Evolutionary conservation across 2,329 filamentous ascomycete species (phyloP).

Genomic region (Pestalotiopsis sp.): DNA sequence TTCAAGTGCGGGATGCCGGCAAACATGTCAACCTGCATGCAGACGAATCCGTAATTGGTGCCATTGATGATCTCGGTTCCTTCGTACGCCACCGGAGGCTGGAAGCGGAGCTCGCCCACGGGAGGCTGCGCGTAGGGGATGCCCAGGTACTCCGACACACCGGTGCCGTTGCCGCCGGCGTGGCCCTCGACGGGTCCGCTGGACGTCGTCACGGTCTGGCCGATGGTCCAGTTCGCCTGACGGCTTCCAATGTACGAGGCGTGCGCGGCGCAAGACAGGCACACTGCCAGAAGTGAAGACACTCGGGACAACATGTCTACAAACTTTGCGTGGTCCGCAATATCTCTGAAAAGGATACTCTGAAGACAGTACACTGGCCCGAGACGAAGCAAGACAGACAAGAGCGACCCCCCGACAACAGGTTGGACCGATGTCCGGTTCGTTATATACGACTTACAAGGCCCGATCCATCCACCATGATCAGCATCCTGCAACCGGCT

Average conservation of each 20-base stretch:
- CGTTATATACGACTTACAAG: not conserved
- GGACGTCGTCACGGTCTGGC: slow-evolving; percentile 3
- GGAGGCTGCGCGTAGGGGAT: slow-evolving; percentile 22
- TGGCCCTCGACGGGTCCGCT: slow-evolving; percentile 7
- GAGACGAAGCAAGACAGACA: no score
- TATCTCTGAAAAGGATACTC: no score
- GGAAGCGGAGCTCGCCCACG: slow-evolving; percentile 17
- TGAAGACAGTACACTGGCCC: no score
- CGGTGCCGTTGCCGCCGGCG: not conserved
- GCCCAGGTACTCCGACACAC: slow-evolving; percentile 12
- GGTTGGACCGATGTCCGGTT: not conserved
- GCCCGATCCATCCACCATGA: not conserved
- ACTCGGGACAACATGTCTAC: not conserved
- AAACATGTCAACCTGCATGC: slow-evolving; percentile 10
- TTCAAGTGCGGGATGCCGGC: not conserved
- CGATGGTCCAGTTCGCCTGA: slow-evolving; percentile 1
- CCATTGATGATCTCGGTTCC: slow-evolving; percentile 6
- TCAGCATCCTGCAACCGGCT: not conserved
- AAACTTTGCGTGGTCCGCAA: no score
- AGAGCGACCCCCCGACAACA: no score
- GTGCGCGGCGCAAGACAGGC: not conserved
- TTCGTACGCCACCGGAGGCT: slow-evolving; percentile 13
- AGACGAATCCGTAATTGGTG: slow-evolving; percentile 5
- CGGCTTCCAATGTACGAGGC: not conserved
- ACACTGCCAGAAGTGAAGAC: not conserved